Evolutionary conservation across 768 basidiomycete genomes (phyloP).

Genomic region (Amyloporia xantha): DNA sequence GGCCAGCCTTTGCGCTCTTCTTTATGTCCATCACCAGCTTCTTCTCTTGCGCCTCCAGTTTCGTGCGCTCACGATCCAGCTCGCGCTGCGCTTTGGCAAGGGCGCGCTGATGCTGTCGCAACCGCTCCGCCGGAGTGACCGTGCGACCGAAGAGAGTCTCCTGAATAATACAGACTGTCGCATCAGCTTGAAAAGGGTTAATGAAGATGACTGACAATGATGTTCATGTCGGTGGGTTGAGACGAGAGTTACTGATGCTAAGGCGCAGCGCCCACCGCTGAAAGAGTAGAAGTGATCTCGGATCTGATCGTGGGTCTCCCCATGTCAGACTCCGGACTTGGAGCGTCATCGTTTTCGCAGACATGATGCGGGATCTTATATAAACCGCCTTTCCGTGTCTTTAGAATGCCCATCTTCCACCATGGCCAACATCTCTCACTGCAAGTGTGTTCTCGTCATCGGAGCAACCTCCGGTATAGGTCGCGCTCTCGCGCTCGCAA

Average conservation of each 20-base stretch:
- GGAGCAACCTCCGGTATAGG: conserved; percentile 59
- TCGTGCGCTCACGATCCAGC: conserved; percentile 90
- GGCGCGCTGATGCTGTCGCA: conserved; percentile 94
- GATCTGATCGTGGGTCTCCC: too few relatives aligned
- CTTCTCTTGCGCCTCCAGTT: conserved; percentile 95
- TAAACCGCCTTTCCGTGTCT: too few relatives aligned
- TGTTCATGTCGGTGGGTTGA: conserved; percentile 50
- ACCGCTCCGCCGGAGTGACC: conserved; percentile 91
- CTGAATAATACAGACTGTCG: too few relatives aligned
- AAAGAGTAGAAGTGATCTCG: too few relatives aligned
- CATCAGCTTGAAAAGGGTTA: background rate
- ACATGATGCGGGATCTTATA: too few relatives aligned
- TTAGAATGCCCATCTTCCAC: too few relatives aligned
- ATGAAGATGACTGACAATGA: conserved; percentile 49
- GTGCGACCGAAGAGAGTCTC: conserved; percentile 94
- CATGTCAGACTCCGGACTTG: too few relatives aligned
- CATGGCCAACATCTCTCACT: conserved; percentile 32
- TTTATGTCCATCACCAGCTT: conserved; percentile 94
- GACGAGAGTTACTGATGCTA: background rate
- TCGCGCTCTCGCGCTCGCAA: conserved; percentile 44
- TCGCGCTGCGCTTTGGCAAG: conserved; percentile 97
- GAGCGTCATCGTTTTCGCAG: too few relatives aligned
- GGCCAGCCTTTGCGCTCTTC: conserved; percentile 91
- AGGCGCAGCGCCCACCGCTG: too few relatives aligned
- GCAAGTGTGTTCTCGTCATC: conserved; percentile 45